Base-by-base conservation (phyloP, 768 basidiomycete genomes). In the Naematelia encephala region DNA sequence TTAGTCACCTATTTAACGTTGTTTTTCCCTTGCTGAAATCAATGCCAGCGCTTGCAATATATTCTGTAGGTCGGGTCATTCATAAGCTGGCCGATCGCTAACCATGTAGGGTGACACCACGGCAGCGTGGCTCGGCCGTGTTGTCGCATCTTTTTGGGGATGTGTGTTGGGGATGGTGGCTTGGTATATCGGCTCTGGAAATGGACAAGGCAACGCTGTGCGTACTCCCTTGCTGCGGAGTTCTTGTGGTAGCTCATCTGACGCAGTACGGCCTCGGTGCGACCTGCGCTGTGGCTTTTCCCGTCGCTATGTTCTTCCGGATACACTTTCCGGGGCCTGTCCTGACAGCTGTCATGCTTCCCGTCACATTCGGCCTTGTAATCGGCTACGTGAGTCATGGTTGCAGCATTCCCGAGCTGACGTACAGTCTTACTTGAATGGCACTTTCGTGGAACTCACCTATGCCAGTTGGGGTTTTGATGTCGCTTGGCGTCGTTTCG, bases 321-420 rank as follows among this genome's bases (percentile, higher is more conserved):
- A 73, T 90, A 19, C 87, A 90, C 75, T 87, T 83, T 81, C 87
- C 89, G 0, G 85, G 84, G 10, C 81, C 85, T 0, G 85, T 86
- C 0, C 83, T 90, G 81, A 85, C 83, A n/a, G 85, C 85, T 53
- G 79, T 88, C 27, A 65, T 78, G 57, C 68, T 68, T 11, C 63
- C 68, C n/a, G 67, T 76, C 0, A 70, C 74, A 0, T 66, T 71
- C 22, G 68, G 56, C 13, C 53, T 77, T 43, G 72, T 73, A 23
- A 56, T 74, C 8, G 70, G 67, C n/a, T 70, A 66, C 50, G 64
- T 66, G 27, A 54, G 66, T 57, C 22, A n/a, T 72, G 75, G 79
- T 0, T 63, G 11, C 43, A 54, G 75, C 84, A 29, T 22, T 68
- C 2, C 30, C 19, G n/a, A 22, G 19, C 29, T 50, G 45, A 47